Evolutionary conservation across 257 asterid species (phyloP).

Genomic region (Voacanga thouarsii): DNA sequence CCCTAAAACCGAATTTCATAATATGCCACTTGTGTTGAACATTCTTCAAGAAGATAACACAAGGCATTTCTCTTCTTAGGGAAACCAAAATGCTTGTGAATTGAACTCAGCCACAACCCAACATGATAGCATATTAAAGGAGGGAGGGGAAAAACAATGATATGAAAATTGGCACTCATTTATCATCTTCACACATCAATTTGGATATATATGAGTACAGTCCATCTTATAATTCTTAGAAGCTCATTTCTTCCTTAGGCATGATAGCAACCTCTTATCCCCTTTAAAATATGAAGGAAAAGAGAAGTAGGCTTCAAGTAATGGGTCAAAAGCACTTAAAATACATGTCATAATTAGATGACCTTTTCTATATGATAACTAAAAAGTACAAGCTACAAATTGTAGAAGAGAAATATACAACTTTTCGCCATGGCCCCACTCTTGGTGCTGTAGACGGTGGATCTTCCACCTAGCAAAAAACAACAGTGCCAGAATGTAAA

Average conservation of each 20-base stretch:
- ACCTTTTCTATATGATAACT: neutral
- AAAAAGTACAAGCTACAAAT: neutral
- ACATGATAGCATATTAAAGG: too few relatives aligned
- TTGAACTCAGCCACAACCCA: too few relatives aligned
- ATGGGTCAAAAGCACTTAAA: neutral
- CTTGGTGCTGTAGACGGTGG: constrained; percentile 61
- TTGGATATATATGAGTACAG: neutral
- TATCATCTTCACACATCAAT: neutral
- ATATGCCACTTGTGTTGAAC: neutral
- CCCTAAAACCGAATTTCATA: neutral
- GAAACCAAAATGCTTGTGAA: too few relatives aligned
- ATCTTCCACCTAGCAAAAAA: constrained; percentile 54
- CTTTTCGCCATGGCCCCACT: constrained; percentile 99
- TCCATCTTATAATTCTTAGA: too few relatives aligned
- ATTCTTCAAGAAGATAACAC: neutral
- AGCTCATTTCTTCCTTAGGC: too few relatives aligned
- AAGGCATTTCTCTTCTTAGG: too few relatives aligned
- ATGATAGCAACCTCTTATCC: neutral
- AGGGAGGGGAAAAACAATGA: neutral
- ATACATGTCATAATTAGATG: neutral
- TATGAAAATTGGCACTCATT: neutral
- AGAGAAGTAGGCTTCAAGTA: neutral
- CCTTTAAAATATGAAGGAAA: neutral
- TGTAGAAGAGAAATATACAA: constrained; percentile 22
- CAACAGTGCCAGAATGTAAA: neutral